A percentile compares a stretch with the other conserved stretches of the same genome.
These are phyloP conservation scores for Dalbergia cochinchinensis DNA, from an alignment of 306 rosid species.

Conservation along the genomic window DNA sequence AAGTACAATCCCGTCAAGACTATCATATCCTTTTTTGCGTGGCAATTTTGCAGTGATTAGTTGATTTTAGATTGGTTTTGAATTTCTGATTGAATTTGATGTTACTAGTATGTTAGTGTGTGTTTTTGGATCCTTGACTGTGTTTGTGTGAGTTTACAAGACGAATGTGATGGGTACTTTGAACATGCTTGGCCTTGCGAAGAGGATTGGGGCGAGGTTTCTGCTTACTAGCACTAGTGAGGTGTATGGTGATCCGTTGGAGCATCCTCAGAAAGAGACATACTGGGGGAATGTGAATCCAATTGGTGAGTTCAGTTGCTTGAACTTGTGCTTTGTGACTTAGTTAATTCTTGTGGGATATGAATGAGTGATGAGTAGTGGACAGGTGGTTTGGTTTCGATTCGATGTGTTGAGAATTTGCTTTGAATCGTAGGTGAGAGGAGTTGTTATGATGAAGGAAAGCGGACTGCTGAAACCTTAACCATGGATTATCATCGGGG, in stretches of 20 bases:
- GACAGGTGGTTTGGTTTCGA: background rate
- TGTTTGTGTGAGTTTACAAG: constrained; percentile 60
- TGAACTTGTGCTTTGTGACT: background rate
- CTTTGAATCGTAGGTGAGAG: constrained; percentile 74
- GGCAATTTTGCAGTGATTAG: background rate
- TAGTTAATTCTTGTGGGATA: background rate
- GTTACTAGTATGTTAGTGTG: background rate
- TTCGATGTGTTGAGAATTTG: background rate
- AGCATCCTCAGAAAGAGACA: constrained; percentile 99
- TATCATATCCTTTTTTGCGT: constrained; percentile 65
- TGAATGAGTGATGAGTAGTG: constrained; percentile 10
- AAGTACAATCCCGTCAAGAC: constrained; percentile 84
- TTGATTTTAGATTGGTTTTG: background rate
- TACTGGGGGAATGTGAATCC: constrained; percentile 99
- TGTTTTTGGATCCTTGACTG: constrained; percentile 61
- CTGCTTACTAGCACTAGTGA: constrained; percentile 93
- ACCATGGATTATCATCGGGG: constrained; percentile 99
- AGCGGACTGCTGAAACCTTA: constrained; percentile 94
- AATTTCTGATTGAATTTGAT: background rate
- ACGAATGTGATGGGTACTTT: constrained; percentile 90
- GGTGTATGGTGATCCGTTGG: constrained; percentile 95
- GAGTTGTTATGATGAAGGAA: constrained; percentile 98
- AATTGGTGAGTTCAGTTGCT: constrained; percentile 67
- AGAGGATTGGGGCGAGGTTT: constrained; percentile 89
- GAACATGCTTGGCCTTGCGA: constrained; percentile 89